Evolutionary conservation across 208 protist genomes (phyloP), one percentile per base, ranked within the genome.

Genomic region (Acanthamoeba castellanii): DNA sequence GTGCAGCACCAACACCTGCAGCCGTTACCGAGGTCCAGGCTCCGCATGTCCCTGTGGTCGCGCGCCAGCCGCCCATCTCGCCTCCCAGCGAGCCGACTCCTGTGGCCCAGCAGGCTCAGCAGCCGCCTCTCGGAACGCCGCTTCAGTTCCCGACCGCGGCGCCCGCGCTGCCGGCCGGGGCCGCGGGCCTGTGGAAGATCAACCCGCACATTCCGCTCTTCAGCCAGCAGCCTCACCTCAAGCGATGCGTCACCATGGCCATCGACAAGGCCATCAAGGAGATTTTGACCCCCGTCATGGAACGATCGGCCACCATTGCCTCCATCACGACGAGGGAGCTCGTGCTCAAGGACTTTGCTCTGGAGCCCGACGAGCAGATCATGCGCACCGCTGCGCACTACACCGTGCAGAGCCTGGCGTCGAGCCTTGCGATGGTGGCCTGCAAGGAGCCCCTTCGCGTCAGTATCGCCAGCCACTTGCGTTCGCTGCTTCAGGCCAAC

Each of bases 321-420:
- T 98, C 97, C 50, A 97, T 98, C 45, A 99, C 99, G 45, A 98
- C 99, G 16, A 96, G 96, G 82, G 98, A 99, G 74, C 96, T 99
- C 30, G 95, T 99, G 13, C 64, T 97, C 68, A 99, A 99, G 97
- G 99, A 99, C 96, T 99, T 99, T 97, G 97, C 98, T 5, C 97
- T 98, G 59, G 99, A 99, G 96, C 95, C 97, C 22, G 98, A 99
- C 96, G 98, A 99, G 57, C 76, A 64, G 27, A 97, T 97, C 68
- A 97, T 99, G 97, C 91, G 94, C n/a, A 95, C 96, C 27, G 97
- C 96, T 2, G 97, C 97, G 9, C 97, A 98, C 61, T 88, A 98
- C 70, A 99, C 99, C 97, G 99, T 98, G 9, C 97, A 99, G 87
- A 96, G 95, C 32, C 96, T 99, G 0, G 97, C 98, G 8, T 95